Conservation (phyloP, 768 basidiomycete species). For the Russula abietina region DNA sequence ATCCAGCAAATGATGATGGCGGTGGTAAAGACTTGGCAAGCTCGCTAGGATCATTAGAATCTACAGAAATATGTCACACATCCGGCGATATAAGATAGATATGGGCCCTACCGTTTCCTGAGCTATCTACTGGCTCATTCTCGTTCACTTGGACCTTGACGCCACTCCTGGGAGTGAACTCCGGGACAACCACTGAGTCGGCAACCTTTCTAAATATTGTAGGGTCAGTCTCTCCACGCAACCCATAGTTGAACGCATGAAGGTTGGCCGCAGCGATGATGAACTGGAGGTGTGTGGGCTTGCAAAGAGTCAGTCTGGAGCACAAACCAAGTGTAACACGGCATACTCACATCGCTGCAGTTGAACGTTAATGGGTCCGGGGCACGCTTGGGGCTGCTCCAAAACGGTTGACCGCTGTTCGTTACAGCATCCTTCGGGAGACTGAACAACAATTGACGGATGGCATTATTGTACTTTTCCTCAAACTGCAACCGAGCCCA, state of each 20-base stretch:
- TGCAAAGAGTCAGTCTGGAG: slow-evolving; percentile 11
- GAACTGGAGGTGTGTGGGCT: slow-evolving; percentile 84
- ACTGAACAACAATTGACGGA: slow-evolving; percentile 87
- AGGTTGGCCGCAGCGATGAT: slow-evolving; percentile 92
- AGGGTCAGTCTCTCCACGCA: slow-evolving; percentile 82
- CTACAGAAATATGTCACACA: slow-evolving; percentile 7
- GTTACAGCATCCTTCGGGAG: slow-evolving; percentile 92
- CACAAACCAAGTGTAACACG: not conserved
- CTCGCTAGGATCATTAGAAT: slow-evolving; percentile 40
- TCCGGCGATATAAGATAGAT: not conserved
- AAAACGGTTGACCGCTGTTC: slow-evolving; percentile 92
- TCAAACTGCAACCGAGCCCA: slow-evolving; percentile 98
- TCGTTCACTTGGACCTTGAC: slow-evolving; percentile 93
- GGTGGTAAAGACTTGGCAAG: slow-evolving; percentile 69
- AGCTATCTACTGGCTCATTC: slow-evolving; percentile 66
- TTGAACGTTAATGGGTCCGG: slow-evolving; percentile 87
- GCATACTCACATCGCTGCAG: slow-evolving; percentile 69
- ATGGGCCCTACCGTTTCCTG: slow-evolving; percentile 35
- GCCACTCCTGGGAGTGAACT: slow-evolving; percentile 89
- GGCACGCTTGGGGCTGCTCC: slow-evolving; percentile 97
- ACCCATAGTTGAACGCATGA: slow-evolving; percentile 96
- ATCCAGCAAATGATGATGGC: slow-evolving; percentile 92
- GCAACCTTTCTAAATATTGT: slow-evolving; percentile 77
- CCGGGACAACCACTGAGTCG: slow-evolving; percentile 77
- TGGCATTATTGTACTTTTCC: slow-evolving; percentile 86